Evolutionary conservation across 1,139 yeast species (phyloP).

Genomic region (Geotrichum klebahnii): DNA sequence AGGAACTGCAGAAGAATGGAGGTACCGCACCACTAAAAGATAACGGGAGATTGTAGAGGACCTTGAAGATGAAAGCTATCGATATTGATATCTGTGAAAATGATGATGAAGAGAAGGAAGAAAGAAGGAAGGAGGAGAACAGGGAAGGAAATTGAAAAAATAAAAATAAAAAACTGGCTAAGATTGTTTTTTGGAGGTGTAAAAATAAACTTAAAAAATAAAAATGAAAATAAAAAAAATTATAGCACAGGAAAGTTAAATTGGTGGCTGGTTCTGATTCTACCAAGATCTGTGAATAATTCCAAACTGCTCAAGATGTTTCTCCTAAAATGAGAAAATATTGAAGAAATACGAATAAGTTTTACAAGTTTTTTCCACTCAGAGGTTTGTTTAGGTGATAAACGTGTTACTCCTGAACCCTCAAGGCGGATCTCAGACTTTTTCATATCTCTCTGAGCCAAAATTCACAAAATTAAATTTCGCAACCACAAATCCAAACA

Average conservation of each 20-base stretch:
- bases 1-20: too few species aligned
- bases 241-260: not conserved
- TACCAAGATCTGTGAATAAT: not conserved
- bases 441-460: too few species aligned
- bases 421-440: too few species aligned
- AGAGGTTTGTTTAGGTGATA: too few species aligned
- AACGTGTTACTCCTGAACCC: too few species aligned
- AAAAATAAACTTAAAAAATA: not conserved
- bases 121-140: not conserved
- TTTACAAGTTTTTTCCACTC: too few species aligned
- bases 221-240: not conserved
- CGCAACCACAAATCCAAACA: too few species aligned
- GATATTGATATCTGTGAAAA: not conserved
- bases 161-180: not conserved
- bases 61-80: not conserved
- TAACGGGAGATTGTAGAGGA: too few species aligned
- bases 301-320: too few species aligned
- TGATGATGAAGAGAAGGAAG: not conserved
- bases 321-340: not conserved
- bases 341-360: not conserved
- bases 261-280: constrained; percentile 3
- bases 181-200: not conserved
- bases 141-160: not conserved
- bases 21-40: too few species aligned
- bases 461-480: too few species aligned